Percentiles rank a stretch among this genome's conserved stretches.
phyloP scores from a whole-genome alignment of 1,284 basidiomycete genomes.

The Peniophora sp. region DNA sequence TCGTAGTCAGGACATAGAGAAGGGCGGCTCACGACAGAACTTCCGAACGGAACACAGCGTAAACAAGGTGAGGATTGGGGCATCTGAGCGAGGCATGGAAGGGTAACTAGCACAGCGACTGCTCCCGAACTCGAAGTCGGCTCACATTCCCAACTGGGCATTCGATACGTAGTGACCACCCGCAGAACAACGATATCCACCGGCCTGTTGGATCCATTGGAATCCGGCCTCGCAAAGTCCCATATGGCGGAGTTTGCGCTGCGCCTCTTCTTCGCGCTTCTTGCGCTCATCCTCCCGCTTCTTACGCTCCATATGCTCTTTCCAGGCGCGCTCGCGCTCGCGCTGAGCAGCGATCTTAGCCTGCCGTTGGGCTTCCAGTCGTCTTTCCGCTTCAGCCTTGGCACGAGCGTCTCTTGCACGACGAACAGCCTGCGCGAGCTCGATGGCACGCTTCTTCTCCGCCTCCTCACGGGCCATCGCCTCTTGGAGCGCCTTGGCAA shows the following conservation, averaged over 20 bases:
- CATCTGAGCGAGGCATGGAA: too few relatives aligned
- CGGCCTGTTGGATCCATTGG: conserved; percentile 37
- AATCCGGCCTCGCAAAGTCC: conserved; percentile 48
- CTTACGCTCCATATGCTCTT: conserved; percentile 23
- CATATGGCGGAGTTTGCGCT: conserved; percentile 35
- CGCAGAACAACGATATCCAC: conserved; percentile 48
- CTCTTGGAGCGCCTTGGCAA: conserved; percentile 9
- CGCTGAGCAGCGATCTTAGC: conserved; percentile 15
- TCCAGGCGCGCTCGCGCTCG: conserved; percentile 20
- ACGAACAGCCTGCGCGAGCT: conserved; percentile 7
- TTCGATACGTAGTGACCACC: conserved; percentile 40
- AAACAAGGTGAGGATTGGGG: too few relatives aligned
- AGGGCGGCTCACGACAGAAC: too few relatives aligned
- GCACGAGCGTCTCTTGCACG: too few relatives aligned
- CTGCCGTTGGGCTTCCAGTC: conserved; percentile 5
- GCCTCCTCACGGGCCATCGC: conserved; percentile 8
- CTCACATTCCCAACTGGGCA: conserved; percentile 21
- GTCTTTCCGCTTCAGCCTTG: conserved; percentile 18
- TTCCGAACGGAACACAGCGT: too few relatives aligned
- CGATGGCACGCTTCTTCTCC: background rate
- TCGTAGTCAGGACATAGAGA: too few relatives aligned
- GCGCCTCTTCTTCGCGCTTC: conserved; percentile 27
- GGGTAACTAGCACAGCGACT: too few relatives aligned
- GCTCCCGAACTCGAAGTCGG: too few relatives aligned
- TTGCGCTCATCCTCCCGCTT: conserved; percentile 25